These are phyloP conservation scores for Pugionium cornutum DNA, from an alignment of 345 rosid genomes.

Conservation along the genomic window DNA sequence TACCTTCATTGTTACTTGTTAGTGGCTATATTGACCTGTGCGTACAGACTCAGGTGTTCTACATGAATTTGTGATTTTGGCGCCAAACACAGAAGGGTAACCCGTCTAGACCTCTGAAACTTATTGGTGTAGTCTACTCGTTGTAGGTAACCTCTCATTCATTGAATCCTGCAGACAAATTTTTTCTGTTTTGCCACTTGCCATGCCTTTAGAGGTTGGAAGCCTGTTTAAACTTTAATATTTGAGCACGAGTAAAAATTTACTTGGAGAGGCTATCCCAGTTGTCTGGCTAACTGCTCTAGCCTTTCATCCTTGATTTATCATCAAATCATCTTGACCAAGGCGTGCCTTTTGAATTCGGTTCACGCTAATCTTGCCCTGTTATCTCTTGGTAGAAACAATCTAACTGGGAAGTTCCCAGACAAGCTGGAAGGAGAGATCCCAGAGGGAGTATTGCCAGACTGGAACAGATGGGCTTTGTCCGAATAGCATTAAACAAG, in stretches of 20 bases:
- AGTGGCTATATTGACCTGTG: constrained; percentile 19
- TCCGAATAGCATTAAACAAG: constrained; percentile 31
- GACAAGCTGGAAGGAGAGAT: constrained; percentile 37
- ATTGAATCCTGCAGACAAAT: constrained; percentile 30
- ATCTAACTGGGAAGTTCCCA: constrained; percentile 33
- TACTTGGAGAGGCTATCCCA: constrained; percentile 33
- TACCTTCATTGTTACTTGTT: not conserved
- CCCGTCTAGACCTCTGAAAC: constrained; percentile 22
- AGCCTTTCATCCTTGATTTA: constrained; percentile 30
- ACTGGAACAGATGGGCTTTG: constrained; percentile 29
- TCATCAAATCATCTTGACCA: constrained; percentile 31
- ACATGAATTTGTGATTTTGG: constrained; percentile 12
- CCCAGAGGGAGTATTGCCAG: constrained; percentile 22
- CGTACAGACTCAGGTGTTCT: constrained; percentile 16
- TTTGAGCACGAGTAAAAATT: constrained; percentile 26
- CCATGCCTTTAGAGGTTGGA: constrained; percentile 27
- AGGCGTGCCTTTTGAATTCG: constrained; percentile 24
- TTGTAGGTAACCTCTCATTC: constrained; percentile 43
- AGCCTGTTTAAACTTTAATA: constrained; percentile 32
- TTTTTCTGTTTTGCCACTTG: not conserved
- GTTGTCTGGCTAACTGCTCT: constrained; percentile 27
- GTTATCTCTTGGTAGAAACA: constrained; percentile 31
- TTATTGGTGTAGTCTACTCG: constrained; percentile 33
- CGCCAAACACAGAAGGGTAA: constrained; percentile 28
- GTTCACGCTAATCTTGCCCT: constrained; percentile 18